phyloP scores from a whole-genome alignment of 805 yeast genomes.

The Vanderwaltozyma tropicalis region DNA sequence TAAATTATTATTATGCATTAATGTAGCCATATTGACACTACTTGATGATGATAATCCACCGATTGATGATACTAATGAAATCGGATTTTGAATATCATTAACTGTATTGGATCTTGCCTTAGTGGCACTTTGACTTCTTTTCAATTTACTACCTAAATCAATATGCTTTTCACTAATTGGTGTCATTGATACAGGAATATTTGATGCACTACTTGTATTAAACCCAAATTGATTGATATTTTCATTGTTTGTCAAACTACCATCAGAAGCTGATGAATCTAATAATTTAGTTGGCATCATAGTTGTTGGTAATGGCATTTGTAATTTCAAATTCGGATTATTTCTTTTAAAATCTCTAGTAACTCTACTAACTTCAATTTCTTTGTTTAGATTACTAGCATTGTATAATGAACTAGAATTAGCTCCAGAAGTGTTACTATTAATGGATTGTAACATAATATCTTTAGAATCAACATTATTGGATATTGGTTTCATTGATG shows the following conservation, averaged over 20 bases:
- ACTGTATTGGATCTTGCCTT: constrained; percentile 5
- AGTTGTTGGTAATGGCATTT: constrained; percentile 65
- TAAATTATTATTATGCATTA: not conserved
- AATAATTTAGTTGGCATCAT: constrained; percentile 23
- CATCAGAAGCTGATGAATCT: constrained; percentile 7
- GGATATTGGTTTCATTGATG: constrained; percentile 25
- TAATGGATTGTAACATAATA: constrained; percentile 27
- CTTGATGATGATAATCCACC: not conserved
- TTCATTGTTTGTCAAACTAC: constrained; percentile 8
- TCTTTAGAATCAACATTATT: constrained; percentile 16
- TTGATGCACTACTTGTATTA: constrained; percentile 40
- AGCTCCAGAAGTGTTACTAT: constrained; percentile 17
- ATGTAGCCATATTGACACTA: not conserved
- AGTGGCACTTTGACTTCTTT: constrained; percentile 16
- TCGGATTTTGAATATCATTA: not conserved
- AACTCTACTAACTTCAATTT: constrained; percentile 19
- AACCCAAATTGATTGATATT: constrained; percentile 47
- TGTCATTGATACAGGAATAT: constrained; percentile 61
- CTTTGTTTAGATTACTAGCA: no score
- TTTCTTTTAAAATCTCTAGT: constrained; percentile 32
- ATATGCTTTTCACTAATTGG: constrained; percentile 57
- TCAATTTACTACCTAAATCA: constrained; percentile 17
- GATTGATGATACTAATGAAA: not conserved
- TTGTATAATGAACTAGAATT: no score
- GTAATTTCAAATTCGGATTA: constrained; percentile 50